A percentile compares a stretch with the other conserved stretches of the same genome.
Conservation (phyloP, 371 early-diverging fungal species). For the Rhizopus delemar region DNA sequence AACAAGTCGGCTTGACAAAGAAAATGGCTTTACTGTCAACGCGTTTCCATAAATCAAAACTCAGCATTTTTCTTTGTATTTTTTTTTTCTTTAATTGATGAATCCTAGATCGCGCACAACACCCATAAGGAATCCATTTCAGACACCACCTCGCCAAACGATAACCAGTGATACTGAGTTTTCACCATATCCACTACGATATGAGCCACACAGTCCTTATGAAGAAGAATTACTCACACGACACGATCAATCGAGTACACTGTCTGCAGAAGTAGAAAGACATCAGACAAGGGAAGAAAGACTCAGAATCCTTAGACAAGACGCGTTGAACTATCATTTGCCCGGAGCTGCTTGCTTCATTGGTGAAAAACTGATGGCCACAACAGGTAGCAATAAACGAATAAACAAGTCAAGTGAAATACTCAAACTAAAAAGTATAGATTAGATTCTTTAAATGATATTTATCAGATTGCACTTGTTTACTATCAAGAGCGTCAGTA, state of each 20-base stretch:
- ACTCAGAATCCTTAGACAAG: slow-evolving; percentile 53
- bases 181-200: no score
- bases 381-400: slow-evolving; percentile 42
- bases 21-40: no score
- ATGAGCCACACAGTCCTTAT: no score
- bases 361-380: slow-evolving; percentile 61
- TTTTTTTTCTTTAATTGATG: no score
- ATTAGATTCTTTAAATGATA: slow-evolving; percentile 59
- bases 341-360: slow-evolving; percentile 61
- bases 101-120: no score
- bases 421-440: not conserved
- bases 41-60: no score
- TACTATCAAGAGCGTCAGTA: slow-evolving; percentile 65
- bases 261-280: not conserved
- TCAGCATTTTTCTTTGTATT: no score
- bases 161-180: no score
- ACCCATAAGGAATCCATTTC: no score
- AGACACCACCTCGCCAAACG: no score
- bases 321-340: slow-evolving; percentile 53
- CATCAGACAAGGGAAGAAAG: slow-evolving; percentile 27
- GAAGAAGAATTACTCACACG: not conserved
- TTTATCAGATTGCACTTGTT: slow-evolving; percentile 59
- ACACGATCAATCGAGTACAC: not conserved
- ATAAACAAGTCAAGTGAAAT: not conserved
- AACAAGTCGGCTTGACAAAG: no score